These are phyloP conservation scores for Porcisia hertigi DNA, from an alignment of 208 protist genomes.

Conservation along the genomic window DNA sequence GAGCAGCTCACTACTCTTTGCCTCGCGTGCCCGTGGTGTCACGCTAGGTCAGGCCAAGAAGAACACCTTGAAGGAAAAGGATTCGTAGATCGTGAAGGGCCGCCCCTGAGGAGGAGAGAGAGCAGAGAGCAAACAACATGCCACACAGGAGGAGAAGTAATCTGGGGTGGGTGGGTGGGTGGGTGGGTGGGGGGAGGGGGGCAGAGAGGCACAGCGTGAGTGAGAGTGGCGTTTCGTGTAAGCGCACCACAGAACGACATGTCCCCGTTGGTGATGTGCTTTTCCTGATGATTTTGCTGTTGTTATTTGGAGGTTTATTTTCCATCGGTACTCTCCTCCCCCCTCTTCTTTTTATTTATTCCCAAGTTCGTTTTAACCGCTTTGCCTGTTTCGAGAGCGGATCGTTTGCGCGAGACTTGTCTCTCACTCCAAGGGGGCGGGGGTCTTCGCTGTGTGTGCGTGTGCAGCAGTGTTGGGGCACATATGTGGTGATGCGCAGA, in stretches of 20 bases:
- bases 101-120: neutral
- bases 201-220: too few species aligned
- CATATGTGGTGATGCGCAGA: neutral
- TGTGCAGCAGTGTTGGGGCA: neutral
- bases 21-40: constrained; percentile 86
- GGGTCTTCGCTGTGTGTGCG: neutral
- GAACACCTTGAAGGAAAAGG: constrained; percentile 48
- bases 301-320: too few species aligned
- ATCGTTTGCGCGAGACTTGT: neutral
- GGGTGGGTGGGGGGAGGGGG: neutral
- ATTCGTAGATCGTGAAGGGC: neutral
- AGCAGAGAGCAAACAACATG: neutral
- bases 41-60: constrained; percentile 91
- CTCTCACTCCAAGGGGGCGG: neutral
- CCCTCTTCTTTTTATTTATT: neutral
- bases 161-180: neutral
- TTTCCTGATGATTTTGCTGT: neutral
- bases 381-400: neutral
- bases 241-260: too few species aligned
- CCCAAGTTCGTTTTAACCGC: neutral
- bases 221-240: too few species aligned
- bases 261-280: too few species aligned
- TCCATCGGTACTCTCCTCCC: too few species aligned
- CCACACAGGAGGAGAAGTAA: neutral
- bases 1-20: constrained; percentile 88